Base-by-base conservation (phyloP, 2,329 filamentous ascomycete species). In the Cercospora canescens region DNA sequence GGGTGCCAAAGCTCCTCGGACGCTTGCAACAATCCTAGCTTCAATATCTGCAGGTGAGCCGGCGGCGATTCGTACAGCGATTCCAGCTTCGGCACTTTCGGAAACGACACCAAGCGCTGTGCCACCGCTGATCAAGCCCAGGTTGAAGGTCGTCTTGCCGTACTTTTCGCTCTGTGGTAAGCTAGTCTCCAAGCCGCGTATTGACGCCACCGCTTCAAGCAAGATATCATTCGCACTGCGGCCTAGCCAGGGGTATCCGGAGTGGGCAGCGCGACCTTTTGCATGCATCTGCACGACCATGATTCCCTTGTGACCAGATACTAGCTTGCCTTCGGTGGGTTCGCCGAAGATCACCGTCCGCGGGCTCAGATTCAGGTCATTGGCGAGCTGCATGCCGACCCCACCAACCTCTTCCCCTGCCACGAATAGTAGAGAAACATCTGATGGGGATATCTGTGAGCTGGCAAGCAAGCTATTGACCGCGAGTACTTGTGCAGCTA, bases 31-130 rank as follows among this genome's bases (percentile, higher is more conserved):
- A n/a, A 39, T 39, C 12, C 12, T 16, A 16, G 37, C 16, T 16
- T 39, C 11, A 16, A 39, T 39, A 16, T 39, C 37, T 12, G 37
- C 37, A 4, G 37, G 37, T 16, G 37, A 39, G 4, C 37, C 37
- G 14, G 37, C 6, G 5, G 37, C 37, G 6, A 39, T 39, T 12
- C 37, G 37, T 12, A 39, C 37, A 16, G 37, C 37, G 16, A 39
- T 12, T 4, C 37, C 37, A 6, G 37, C 37, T n/a, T 16, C 5
- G 14, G 37, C 37, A 16, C 30, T 58, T 9, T 70, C 68, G 0
- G 95, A 88, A 45, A 99, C 93, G 3, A 99, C 94, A 73, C 98
- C 98, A 0, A 84, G 83, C 0, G 95, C 95, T 0, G 97, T 90
- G 4, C 95, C 95, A 14, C 93, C 95, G 1, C 88, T 81, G 14